Conservation (phyloP, 192 early-diverging fungal genomes). For the Coemansia sp. region DNA sequence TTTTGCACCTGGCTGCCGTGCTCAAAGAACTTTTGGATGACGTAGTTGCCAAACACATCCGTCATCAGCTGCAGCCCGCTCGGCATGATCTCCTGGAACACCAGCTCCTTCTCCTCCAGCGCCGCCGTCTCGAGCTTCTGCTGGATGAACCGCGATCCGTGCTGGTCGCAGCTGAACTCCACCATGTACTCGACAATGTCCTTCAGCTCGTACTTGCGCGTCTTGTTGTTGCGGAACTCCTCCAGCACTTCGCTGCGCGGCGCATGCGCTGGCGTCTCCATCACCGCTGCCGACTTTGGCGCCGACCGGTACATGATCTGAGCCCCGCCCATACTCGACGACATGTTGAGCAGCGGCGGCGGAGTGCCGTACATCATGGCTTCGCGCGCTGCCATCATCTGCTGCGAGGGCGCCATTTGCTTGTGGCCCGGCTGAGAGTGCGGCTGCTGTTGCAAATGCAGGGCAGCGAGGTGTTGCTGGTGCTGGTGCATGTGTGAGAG, state of each 20-base stretch:
- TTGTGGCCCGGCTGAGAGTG: constrained; percentile 1
- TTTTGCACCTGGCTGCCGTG: constrained; percentile 94
- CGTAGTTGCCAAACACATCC: constrained; percentile 99
- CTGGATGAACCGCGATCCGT: constrained; percentile 98
- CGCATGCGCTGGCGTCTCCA: constrained; percentile 57
- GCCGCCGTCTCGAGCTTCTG: constrained; percentile 94
- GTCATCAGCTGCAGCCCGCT: constrained; percentile 93
- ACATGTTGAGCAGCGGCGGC: constrained; percentile 30
- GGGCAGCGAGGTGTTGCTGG: constrained; percentile 19
- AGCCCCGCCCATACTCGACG: constrained; percentile 21
- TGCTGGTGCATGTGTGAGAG: constrained; percentile 24
- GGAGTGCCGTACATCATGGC: constrained; percentile 49
- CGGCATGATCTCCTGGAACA: constrained; percentile 94
- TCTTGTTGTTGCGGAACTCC: constrained; percentile 98
- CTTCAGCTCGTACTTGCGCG: constrained; percentile 93
- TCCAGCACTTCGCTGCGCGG: constrained; percentile 86
- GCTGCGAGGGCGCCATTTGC: constrained; percentile 18
- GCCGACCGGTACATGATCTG: constrained; percentile 32
- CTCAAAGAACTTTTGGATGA: constrained; percentile 99
- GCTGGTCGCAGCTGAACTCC: constrained; percentile 98
- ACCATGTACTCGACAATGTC: constrained; percentile 93
- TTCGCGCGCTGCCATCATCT: constrained; percentile 30
- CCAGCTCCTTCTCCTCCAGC: constrained; percentile 91
- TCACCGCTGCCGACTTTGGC: constrained; percentile 34
- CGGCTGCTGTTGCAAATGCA: constrained; percentile 30